Evolutionary conservation across 169 alveolate genomes (phyloP), one percentile per base, ranked within the genome.

Genomic region (Eimeria necatrix): DNA sequence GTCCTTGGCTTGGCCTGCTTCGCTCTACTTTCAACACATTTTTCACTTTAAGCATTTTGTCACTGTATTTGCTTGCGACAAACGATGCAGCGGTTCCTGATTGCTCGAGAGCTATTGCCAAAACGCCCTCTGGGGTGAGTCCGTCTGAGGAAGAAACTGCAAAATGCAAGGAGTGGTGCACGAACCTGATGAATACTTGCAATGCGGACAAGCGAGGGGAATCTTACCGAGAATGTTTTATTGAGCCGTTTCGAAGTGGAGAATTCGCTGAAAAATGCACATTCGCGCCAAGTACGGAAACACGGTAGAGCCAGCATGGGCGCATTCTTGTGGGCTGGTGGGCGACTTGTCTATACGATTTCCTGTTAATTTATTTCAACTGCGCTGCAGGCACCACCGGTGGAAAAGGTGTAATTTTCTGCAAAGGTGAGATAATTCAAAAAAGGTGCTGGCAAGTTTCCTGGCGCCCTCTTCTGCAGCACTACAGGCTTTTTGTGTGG

Each of bases 321-420:
- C 10, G 12, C 24, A 12, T 64, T 18, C 76, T 64, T 64, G 76
- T n/a, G 3, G n/a, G 10, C 26, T 9, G 8, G 7, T 22, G 76
- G 8, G 76, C 26, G 22, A 18, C 73, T 1, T n/a, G n/a, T 64
- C 12, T 3, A 46, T 5, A 0, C 4, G 7, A n/a, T 64, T 64
- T 64, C 49, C 4, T 4, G 10, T 46, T n/a, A 64, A 0, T 32
- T 73, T 4, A 16, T 80, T 49, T 80, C 12, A 18, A 3, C 9
- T 20, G 22, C 51, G 46, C 10, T 81, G 73, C 90, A 51, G 90
- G 56, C 6, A 16, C n/a, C 22, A 74, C 90, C 16, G 74, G 41
- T 81, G 90, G 90, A n/a, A 81, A 22, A 14, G 90, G 90, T 22
- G 14, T 81, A 2, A 81, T 81, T n/a, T 14, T 81, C 14, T 81